Percentiles rank a stretch among this genome's conserved stretches.
Conservation (phyloP, 208 protist species). For the Angomonas desouzai region DNA sequence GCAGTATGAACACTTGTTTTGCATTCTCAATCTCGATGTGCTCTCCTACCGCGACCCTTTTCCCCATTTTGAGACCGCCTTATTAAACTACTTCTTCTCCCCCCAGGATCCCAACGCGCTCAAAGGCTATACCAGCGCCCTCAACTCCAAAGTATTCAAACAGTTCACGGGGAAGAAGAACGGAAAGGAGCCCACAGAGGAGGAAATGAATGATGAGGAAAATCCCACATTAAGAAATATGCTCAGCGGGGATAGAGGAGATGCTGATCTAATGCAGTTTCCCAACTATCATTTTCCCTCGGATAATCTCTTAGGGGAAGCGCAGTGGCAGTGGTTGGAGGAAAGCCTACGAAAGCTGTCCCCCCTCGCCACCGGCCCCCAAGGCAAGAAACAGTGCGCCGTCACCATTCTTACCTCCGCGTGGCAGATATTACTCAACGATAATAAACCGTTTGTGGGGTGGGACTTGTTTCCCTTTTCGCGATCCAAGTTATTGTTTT, state of each 20-base stretch:
- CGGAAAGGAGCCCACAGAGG: constrained; percentile 7
- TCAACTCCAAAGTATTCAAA: background rate
- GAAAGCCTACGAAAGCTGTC: constrained; percentile 25
- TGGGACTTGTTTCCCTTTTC: constrained; percentile 63
- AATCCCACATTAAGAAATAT: no score
- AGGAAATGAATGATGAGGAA: background rate
- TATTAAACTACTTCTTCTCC: constrained; percentile 14
- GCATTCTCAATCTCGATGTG: constrained; percentile 40
- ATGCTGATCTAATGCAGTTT: background rate
- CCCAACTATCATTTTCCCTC: constrained; percentile 4
- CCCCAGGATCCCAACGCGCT: background rate
- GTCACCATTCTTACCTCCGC: constrained; percentile 62
- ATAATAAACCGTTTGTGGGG: constrained; percentile 64
- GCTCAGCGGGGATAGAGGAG: background rate
- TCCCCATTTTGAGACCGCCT: constrained; percentile 21
- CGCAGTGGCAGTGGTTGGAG: constrained; percentile 85
- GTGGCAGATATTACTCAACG: constrained; percentile 71
- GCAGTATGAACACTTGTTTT: constrained; percentile 37
- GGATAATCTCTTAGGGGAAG: constrained; percentile 61
- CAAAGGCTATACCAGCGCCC: background rate
- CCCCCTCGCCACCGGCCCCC: constrained; percentile 4
- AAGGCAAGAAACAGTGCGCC: constrained; percentile 26
- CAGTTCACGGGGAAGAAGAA: background rate
- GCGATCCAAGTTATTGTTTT: constrained; percentile 40
- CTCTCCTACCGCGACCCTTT: constrained; percentile 21